Evolutionary conservation across 306 rosid genomes (phyloP).

Genomic region (Neltuma alba): DNA sequence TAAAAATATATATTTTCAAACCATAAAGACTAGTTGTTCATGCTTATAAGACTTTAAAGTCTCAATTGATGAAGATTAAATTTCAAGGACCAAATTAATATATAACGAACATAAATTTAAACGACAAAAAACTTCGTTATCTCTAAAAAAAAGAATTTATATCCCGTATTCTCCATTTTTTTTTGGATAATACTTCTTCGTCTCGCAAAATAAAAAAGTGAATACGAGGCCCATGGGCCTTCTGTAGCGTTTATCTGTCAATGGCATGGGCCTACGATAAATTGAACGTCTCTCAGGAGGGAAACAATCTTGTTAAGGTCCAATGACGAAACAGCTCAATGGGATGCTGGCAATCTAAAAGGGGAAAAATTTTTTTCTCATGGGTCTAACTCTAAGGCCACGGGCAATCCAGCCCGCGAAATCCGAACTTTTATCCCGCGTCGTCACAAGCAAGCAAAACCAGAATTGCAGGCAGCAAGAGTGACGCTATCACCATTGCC

Average conservation of each 20-base stretch:
- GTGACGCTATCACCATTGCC: conserved; percentile 2
- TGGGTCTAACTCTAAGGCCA: neutral
- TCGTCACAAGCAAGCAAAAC: neutral
- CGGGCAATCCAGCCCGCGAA: neutral
- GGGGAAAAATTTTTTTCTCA: no score
- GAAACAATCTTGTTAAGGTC: neutral
- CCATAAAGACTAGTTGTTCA: no score
- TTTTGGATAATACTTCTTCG: neutral
- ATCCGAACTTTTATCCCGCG: conserved; percentile 7
- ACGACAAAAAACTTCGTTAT: no score
- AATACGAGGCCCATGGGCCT: neutral
- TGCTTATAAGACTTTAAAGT: no score
- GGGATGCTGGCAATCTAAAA: no score
- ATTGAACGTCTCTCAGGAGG: neutral
- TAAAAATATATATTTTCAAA: no score
- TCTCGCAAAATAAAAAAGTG: neutral
- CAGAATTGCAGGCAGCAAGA: neutral
- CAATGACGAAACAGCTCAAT: neutral
- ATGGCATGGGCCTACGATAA: neutral
- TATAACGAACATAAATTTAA: no score
- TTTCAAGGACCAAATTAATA: no score
- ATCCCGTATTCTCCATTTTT: neutral
- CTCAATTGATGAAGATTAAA: no score
- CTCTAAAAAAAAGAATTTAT: no score
- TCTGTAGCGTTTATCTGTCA: no score